A percentile compares a stretch with the other conserved stretches of the same genome.
Evolutionary conservation across 495 filamentous ascomycete species (phyloP).

Genomic region (Chaetomium fimeti): DNA sequence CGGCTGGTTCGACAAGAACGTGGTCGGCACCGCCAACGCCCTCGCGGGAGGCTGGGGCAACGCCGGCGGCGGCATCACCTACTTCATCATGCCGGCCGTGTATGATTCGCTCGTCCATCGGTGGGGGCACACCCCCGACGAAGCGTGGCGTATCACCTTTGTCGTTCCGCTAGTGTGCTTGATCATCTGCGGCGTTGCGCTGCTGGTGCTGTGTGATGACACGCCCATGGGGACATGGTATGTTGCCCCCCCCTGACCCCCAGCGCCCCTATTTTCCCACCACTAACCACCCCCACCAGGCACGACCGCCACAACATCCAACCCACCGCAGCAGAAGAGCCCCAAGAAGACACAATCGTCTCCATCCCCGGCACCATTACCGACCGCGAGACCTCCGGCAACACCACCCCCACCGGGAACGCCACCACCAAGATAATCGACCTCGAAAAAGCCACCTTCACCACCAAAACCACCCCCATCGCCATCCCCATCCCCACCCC

Average conservation of each 20-base stretch:
- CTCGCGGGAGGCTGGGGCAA: conserved; percentile 86
- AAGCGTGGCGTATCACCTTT: conserved; percentile 83
- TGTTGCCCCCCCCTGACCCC: background rate
- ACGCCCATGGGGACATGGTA: conserved; percentile 76
- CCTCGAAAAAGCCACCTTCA: conserved; percentile 6
- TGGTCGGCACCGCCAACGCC: conserved; percentile 88
- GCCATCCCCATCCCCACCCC: background rate
- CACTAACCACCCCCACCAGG: conserved; percentile 5
- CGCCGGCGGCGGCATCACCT: conserved; percentile 81
- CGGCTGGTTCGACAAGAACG: conserved; percentile 92
- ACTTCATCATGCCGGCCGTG: conserved; percentile 92
- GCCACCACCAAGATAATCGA: background rate
- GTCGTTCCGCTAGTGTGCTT: conserved; percentile 81
- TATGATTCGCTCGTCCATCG: conserved; percentile 72
- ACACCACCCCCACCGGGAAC: conserved; percentile 4
- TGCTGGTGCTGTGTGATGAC: conserved; percentile 77
- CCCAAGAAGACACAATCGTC: conserved; percentile 44
- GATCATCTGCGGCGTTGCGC: conserved; percentile 57
- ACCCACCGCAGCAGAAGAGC: conserved; percentile 21
- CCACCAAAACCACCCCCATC: background rate
- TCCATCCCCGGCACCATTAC: conserved; percentile 55
- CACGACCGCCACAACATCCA: conserved; percentile 21
- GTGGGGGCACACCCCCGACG: conserved; percentile 56
- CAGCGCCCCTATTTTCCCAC: background rate
- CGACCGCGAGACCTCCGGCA: conserved; percentile 42